Conservation (phyloP, 1,139 yeast species). For the Saccharomyces pastorianus region DNA sequence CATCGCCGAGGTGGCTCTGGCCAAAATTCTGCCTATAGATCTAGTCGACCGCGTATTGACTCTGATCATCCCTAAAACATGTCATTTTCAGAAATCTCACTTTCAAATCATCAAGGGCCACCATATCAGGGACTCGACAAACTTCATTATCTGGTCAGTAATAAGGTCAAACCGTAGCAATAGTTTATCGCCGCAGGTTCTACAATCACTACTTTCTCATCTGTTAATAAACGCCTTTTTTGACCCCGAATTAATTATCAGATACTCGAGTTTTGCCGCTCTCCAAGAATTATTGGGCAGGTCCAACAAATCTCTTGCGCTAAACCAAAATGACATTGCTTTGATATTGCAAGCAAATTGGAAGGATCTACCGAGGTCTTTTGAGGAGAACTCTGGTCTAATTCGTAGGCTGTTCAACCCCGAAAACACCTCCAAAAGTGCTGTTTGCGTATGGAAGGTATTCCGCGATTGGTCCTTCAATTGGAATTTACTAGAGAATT, state of each 20-base stretch:
- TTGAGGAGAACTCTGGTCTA: background rate
- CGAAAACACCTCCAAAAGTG: background rate
- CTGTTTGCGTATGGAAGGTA: background rate
- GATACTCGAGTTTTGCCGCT: conserved; percentile 82
- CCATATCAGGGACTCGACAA: conserved; percentile 75
- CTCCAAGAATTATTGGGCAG: conserved; percentile 81
- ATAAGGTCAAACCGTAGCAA: conserved; percentile 37
- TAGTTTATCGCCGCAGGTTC: conserved; percentile 25
- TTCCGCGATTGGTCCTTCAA: background rate
- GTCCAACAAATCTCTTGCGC: conserved; percentile 16
- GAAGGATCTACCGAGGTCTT: background rate
- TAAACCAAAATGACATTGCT: background rate
- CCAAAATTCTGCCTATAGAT: background rate
- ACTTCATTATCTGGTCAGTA: conserved; percentile 67
- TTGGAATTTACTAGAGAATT: background rate
- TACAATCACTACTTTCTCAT: conserved; percentile 34
- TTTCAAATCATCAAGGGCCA: conserved; percentile 49
- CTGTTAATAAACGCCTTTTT: conserved; percentile 50
- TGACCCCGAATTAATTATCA: conserved; percentile 64
- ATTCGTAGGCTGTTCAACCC: background rate
- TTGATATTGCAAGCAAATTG: background rate
- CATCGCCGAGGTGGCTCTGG: conserved; percentile 20
- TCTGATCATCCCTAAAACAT: background rate
- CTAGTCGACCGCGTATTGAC: background rate
- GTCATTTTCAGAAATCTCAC: conserved; percentile 41